A percentile compares a stretch with the other conserved stretches of the same genome.
Conservation (phyloP, 441 rosid species). For the Lepidium campestre region DNA sequence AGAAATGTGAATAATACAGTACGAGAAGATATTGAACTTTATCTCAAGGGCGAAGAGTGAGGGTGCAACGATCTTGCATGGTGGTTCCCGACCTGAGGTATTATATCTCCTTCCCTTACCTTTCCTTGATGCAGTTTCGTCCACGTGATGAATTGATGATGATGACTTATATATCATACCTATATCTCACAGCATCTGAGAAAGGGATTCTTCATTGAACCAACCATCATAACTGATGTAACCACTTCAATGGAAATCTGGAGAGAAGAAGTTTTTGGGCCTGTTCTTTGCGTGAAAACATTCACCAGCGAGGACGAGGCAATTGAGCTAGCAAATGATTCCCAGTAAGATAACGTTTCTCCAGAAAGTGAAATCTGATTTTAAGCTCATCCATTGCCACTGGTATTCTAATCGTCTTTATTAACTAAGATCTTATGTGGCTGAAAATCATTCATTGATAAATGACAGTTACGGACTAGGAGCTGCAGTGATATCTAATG, state of each 20-base stretch:
- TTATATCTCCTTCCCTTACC: not conserved
- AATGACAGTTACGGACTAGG: slow-evolving; percentile 71
- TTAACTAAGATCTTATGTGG: not conserved
- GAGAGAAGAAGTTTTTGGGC: slow-evolving; percentile 98
- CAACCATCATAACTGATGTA: slow-evolving; percentile 72
- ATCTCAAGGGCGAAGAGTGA: slow-evolving; percentile 73
- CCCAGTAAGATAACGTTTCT: slow-evolving; percentile 52
- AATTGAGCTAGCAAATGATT: slow-evolving; percentile 86
- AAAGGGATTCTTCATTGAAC: slow-evolving; percentile 78
- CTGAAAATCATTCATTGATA: slow-evolving; percentile 11
- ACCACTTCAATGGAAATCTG: slow-evolving; percentile 86
- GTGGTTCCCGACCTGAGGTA: slow-evolving; percentile 82
- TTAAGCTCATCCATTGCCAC: not conserved
- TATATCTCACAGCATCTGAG: slow-evolving; percentile 56
- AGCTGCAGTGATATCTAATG: slow-evolving; percentile 85
- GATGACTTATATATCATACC: slow-evolving; percentile 3
- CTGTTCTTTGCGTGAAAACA: slow-evolving; percentile 83
- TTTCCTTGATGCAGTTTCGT: slow-evolving; percentile 1
- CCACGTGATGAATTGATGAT: slow-evolving; percentile 6
- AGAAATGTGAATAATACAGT: slow-evolving; percentile 38
- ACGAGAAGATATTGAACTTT: slow-evolving; percentile 65
- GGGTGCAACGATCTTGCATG: slow-evolving; percentile 80
- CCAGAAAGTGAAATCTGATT: not conserved
- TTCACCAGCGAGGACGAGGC: slow-evolving; percentile 88
- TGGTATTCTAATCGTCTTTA: not conserved